These are phyloP conservation scores for Phytophthora uliginosa DNA, from an alignment of 352 stramenopile genomes.

Conservation along the genomic window DNA sequence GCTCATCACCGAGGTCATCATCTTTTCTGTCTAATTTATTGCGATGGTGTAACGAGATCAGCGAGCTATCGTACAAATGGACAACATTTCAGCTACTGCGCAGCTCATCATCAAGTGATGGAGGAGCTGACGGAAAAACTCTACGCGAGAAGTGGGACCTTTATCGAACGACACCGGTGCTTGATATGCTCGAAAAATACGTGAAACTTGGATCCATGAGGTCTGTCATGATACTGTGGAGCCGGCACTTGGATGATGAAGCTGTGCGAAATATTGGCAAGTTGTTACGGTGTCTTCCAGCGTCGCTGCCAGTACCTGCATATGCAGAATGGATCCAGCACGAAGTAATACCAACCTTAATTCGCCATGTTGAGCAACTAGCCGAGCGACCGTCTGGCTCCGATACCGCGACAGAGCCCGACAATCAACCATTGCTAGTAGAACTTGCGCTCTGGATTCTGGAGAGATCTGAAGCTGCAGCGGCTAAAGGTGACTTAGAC, in stretches of 20 bases:
- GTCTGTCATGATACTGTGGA: slow-evolving; percentile 61
- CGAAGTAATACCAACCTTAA: slow-evolving; percentile 62
- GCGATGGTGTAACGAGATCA: slow-evolving; percentile 47
- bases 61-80: slow-evolving; percentile 62
- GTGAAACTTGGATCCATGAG: slow-evolving; percentile 64
- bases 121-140: slow-evolving; percentile 4
- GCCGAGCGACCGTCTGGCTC: slow-evolving; percentile 2
- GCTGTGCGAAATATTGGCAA: slow-evolving; percentile 44
- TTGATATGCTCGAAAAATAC: slow-evolving; percentile 56
- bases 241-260: slow-evolving; percentile 52
- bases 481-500: slow-evolving; percentile 37
- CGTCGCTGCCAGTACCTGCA: slow-evolving; percentile 47
- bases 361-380: slow-evolving; percentile 33
- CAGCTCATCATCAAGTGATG: slow-evolving; percentile 15
- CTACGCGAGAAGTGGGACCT: slow-evolving; percentile 41
- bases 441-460: slow-evolving; percentile 47
- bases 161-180: slow-evolving; percentile 47
- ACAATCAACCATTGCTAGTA: slow-evolving; percentile 22
- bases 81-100: slow-evolving; percentile 77
- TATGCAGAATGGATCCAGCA: slow-evolving; percentile 66
- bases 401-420: not conserved
- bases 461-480: slow-evolving; percentile 36
- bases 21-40: slow-evolving; percentile 12
- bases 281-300: slow-evolving; percentile 49
- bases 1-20: slow-evolving; percentile 19